These are phyloP conservation scores for Chrysoporthe austroafricana DNA, from an alignment of 2,329 filamentous ascomycete species.

Conservation along the genomic window DNA sequence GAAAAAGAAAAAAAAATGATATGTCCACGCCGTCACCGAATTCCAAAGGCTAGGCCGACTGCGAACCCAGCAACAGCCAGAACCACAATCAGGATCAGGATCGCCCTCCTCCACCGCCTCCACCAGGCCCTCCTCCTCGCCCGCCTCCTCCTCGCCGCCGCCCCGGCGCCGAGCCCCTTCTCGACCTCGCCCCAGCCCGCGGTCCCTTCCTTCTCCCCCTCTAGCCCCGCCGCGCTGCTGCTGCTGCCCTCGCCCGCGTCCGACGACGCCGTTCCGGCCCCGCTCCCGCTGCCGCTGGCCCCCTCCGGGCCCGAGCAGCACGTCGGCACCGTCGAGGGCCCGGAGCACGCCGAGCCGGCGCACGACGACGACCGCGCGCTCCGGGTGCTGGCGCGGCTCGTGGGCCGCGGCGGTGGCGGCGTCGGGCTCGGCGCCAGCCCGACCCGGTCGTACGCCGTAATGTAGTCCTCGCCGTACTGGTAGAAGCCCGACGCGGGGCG, in stretches of 20 bases:
- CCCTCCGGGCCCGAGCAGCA: not conserved
- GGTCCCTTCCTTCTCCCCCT: not conserved
- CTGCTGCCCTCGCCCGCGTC: not conserved
- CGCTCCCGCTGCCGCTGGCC: not conserved
- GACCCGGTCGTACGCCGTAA: conserved; percentile 23
- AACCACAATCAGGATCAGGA: not conserved
- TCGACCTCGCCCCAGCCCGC: conserved; percentile 5
- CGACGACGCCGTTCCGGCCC: not conserved
- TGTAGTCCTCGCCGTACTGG: conserved; percentile 29
- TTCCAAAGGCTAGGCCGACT: conserved; percentile 9
- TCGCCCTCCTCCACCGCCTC: conserved; percentile 3
- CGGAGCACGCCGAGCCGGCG: not conserved
- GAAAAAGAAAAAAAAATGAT: too few relatives aligned
- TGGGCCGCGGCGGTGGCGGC: conserved; percentile 4
- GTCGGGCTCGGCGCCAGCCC: conserved; percentile 8
- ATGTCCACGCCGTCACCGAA: not conserved
- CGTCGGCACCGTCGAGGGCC: not conserved
- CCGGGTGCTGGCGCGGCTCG: conserved; percentile 11
- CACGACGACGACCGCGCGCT: not conserved
- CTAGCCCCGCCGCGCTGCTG: not conserved
- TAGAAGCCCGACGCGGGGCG: conserved; percentile 6
- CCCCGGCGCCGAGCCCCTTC: not conserved
- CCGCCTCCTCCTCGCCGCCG: not conserved
- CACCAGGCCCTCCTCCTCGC: not conserved
- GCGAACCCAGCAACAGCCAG: conserved; percentile 3